Base-by-base conservation (phyloP, 1,284 basidiomycete species). In the Irpex sp. region DNA sequence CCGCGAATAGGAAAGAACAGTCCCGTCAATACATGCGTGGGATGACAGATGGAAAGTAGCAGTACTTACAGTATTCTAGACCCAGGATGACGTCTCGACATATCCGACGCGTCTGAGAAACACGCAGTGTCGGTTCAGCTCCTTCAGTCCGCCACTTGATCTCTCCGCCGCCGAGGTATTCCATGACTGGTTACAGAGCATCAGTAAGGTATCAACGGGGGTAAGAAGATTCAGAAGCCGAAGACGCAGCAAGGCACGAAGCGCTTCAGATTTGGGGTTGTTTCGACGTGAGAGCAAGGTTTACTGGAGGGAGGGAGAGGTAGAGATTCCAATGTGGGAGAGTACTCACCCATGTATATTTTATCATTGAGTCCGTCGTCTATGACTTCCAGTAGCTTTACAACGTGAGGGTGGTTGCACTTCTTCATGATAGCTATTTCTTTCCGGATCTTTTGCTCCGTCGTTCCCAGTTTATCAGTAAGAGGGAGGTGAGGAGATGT, bases 351-450 rank as follows among this genome's bases (percentile, higher is more conserved):
- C 88, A 99, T 93, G 76, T 94, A 97, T 50, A 98, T 92, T 78
- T 93, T 94, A 73, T 93, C 92, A 65, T 87, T 88, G 65, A 92
- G 84, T 26, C 89, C 87, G 76, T 98, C 97, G 75, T 99, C 96
- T 69, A 99, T 97, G 71, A 98, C 95, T 75, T 98, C 95, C 70
- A 90, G 88, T 65, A 99, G 83, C 66, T 90, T 84, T 4, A 99
- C 97, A 63, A 99, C 90, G 72, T 99, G 92, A 0, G 91, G 89
- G 74, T 99, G 96, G 64, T 89, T 81, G 72, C 93, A 89, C 72
- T 97, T 96, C 79, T 98, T 98, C 92, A 99, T 95, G 74, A 99
- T 97, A 4, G 96, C 97, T 66, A 99, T 98, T 77, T 99, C 95
- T 71, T 88, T 88, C 69, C 86, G 82, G 68, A 95, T 92, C 78